Evolutionary conservation across 345 rosid genomes (phyloP).

Genomic region (Boechera divaricarpa): DNA sequence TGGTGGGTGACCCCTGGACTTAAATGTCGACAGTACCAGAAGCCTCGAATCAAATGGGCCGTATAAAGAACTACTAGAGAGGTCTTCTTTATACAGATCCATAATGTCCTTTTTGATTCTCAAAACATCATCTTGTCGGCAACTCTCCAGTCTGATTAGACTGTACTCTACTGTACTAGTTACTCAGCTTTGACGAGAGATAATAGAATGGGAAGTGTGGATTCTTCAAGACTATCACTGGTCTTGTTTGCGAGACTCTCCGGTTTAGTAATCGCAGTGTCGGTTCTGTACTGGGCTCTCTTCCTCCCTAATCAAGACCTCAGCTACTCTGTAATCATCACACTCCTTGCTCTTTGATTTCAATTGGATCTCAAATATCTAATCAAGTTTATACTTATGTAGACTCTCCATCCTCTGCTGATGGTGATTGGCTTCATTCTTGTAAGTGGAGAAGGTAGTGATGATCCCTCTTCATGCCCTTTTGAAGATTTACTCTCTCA

Average conservation of each 20-base stretch:
- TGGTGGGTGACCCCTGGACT: background rate
- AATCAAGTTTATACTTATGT: background rate
- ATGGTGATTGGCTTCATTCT: conserved; percentile 97
- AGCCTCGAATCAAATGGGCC: conserved; percentile 35
- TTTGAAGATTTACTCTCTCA: background rate
- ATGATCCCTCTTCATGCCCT: background rate
- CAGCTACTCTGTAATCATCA: conserved; percentile 60
- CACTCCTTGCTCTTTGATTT: conserved; percentile 10
- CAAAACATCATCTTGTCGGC: conserved; percentile 24
- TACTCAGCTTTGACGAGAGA: conserved; percentile 19
- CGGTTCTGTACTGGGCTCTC: conserved; percentile 77
- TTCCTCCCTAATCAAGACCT: conserved; percentile 57
- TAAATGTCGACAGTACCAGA: conserved; percentile 4
- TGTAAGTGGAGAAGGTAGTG: conserved; percentile 89
- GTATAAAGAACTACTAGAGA: background rate
- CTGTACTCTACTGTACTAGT: background rate
- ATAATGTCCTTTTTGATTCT: background rate
- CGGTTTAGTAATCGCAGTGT: conserved; percentile 58
- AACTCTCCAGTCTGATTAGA: background rate
- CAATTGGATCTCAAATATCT: conserved; percentile 2
- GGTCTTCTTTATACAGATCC: conserved; percentile 17
- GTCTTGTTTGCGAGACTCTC: conserved; percentile 74
- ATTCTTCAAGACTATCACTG: conserved; percentile 41
- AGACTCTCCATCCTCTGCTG: conserved; percentile 79
- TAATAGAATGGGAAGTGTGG: conserved; percentile 32